Percentiles rank a stretch among this genome's conserved stretches.
Conservation (phyloP, 495 filamentous ascomycete species). For the Penicillium silybi region DNA sequence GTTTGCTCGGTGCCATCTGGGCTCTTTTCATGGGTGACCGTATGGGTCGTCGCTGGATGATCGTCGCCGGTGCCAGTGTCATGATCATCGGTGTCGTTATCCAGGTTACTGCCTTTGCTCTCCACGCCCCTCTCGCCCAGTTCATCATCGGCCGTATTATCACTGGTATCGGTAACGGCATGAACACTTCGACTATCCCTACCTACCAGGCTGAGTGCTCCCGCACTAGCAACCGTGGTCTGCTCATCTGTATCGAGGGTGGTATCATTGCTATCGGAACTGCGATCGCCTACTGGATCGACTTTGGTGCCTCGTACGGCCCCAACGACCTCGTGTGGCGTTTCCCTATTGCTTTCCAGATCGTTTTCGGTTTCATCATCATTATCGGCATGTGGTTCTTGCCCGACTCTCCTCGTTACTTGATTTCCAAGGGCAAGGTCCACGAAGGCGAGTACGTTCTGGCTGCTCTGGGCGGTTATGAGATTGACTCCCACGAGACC, state of each 20-base stretch:
- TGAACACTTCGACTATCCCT: slow-evolving; percentile 74
- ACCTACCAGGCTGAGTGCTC: slow-evolving; percentile 79
- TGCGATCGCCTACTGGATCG: slow-evolving; percentile 80
- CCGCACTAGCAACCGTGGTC: slow-evolving; percentile 70
- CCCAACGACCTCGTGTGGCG: slow-evolving; percentile 64
- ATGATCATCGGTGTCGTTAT: slow-evolving; percentile 81
- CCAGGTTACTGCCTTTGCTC: slow-evolving; percentile 57
- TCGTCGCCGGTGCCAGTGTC: slow-evolving; percentile 58
- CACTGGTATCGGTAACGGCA: slow-evolving; percentile 74
- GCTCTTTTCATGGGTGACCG: slow-evolving; percentile 65
- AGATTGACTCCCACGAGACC: slow-evolving; percentile 54
- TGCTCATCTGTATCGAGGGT: slow-evolving; percentile 82
- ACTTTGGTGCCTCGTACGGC: slow-evolving; percentile 72
- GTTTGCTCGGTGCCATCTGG: slow-evolving; percentile 68
- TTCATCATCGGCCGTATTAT: slow-evolving; percentile 72
- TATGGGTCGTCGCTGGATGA: slow-evolving; percentile 62
- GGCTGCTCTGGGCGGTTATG: slow-evolving; percentile 60
- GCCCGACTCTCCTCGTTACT: slow-evolving; percentile 75
- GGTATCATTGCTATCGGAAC: slow-evolving; percentile 72
- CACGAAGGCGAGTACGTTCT: slow-evolving; percentile 68
- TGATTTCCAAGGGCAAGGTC: slow-evolving; percentile 62
- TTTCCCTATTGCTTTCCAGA: slow-evolving; percentile 81
- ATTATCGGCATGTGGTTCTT: slow-evolving; percentile 60
- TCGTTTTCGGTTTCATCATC: slow-evolving; percentile 67
- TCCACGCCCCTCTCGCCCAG: slow-evolving; percentile 52